These are phyloP conservation scores for Lentinula edodes DNA, from an alignment of 768 basidiomycete genomes.

Conservation along the genomic window DNA sequence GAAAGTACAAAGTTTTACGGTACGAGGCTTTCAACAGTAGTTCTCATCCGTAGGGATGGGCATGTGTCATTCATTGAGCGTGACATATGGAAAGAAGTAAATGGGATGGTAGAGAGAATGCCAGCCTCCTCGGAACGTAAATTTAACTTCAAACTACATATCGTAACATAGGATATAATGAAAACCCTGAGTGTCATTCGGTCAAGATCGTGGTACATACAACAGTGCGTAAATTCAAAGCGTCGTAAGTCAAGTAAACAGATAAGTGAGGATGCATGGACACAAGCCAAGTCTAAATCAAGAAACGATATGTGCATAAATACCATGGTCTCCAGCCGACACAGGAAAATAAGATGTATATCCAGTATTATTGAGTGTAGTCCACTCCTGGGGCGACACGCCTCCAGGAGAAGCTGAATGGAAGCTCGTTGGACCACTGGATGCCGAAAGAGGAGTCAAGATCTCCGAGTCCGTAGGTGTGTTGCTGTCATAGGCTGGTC, in stretches of 20 bases:
- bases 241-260: not conserved
- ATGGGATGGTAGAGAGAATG: conserved; percentile 32
- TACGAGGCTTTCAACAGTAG: conserved; percentile 68
- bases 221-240: not conserved
- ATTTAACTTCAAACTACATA: conserved; percentile 41
- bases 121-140: conserved; percentile 41
- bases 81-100: conserved; percentile 54
- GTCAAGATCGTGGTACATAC: not conserved
- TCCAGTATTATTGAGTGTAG: conserved; percentile 43
- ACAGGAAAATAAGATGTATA: conserved; percentile 72
- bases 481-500: conserved; percentile 42
- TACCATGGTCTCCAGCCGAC: conserved; percentile 39
- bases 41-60: conserved; percentile 56
- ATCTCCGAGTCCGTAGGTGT: conserved; percentile 64
- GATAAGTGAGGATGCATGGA: not conserved
- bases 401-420: conserved; percentile 28
- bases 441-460: conserved; percentile 46
- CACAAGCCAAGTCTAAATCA: conserved; percentile 21
- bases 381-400: conserved; percentile 61
- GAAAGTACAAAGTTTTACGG: conserved; percentile 39
- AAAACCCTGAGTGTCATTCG: not conserved
- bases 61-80: conserved; percentile 64
- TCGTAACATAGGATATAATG: not conserved
- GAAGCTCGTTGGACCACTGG: conserved; percentile 43
- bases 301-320: conserved; percentile 55